Evolutionary conservation across 371 early-diverging fungal species (phyloP).

Genomic region (Mortierella sp.): DNA sequence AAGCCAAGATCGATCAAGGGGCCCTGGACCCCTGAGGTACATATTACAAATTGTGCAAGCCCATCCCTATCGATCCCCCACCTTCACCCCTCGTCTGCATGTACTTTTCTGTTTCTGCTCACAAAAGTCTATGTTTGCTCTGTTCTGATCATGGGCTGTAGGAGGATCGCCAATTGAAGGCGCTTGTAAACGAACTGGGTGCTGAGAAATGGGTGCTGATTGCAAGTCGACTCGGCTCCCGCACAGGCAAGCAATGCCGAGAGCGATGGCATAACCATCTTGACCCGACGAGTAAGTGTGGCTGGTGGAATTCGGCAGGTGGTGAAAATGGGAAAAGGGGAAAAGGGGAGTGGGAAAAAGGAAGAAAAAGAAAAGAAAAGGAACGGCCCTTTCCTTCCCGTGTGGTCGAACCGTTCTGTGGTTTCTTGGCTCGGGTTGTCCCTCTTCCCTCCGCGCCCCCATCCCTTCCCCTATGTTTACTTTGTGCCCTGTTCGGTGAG

Average conservation of each 20-base stretch:
- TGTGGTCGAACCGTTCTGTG: no score
- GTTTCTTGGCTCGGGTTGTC: no score
- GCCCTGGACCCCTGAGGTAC: constrained; percentile 41
- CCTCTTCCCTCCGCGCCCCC: no score
- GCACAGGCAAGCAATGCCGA: constrained; percentile 48
- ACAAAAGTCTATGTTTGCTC: no score
- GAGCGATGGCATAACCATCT: constrained; percentile 50
- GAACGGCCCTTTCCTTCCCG: not conserved
- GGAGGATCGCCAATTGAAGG: constrained; percentile 29
- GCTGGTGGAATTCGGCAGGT: no score
- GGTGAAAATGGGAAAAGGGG: no score
- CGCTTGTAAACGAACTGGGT: constrained; percentile 29
- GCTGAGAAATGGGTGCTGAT: constrained; percentile 44
- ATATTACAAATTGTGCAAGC: not conserved
- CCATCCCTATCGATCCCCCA: not conserved
- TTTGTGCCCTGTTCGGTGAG: no score
- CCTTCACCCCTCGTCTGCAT: not conserved
- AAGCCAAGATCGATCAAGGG: constrained; percentile 39
- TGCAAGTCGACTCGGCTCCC: constrained; percentile 23
- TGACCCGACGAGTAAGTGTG: constrained; percentile 25
- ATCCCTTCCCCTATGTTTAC: no score
- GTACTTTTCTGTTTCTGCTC: not conserved
- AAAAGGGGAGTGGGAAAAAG: no score
- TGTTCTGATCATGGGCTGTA: no score
- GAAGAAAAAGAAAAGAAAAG: not conserved